A percentile compares a stretch with the other conserved stretches of the same genome.
Evolutionary conservation across 768 basidiomycete genomes (phyloP).

Genomic region (Termitomyces sp.): DNA sequence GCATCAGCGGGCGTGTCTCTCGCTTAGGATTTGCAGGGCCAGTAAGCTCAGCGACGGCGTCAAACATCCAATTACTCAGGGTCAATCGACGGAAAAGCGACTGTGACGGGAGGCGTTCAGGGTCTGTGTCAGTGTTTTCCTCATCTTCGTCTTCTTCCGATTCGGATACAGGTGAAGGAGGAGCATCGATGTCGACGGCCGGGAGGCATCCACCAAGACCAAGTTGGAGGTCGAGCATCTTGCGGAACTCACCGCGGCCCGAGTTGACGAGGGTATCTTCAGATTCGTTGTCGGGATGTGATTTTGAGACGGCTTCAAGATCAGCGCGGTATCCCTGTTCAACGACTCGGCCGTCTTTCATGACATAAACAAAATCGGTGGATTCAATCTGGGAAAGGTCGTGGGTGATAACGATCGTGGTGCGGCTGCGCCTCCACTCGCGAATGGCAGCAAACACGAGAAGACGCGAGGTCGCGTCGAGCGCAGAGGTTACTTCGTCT

Average conservation of each 20-base stretch:
- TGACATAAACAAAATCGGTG: conserved; percentile 88
- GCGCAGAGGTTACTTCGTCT: conserved; percentile 80
- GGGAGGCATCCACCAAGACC: conserved; percentile 46
- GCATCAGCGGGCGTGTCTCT: conserved; percentile 25
- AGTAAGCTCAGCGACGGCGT: conserved; percentile 66
- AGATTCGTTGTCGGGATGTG: not conserved
- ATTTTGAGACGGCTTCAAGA: conserved; percentile 43
- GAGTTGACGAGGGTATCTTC: conserved; percentile 12
- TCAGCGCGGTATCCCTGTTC: conserved; percentile 87
- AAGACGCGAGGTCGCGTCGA: conserved; percentile 83
- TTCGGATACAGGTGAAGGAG: conserved; percentile 23
- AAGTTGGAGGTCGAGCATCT: conserved; percentile 57
- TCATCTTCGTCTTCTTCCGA: conserved; percentile 32
- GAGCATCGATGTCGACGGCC: conserved; percentile 39
- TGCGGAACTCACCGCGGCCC: conserved; percentile 59
- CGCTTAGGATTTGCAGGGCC: conserved; percentile 15
- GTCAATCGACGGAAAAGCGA: conserved; percentile 51
- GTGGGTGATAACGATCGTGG: conserved; percentile 93
- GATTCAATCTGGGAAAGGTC: conserved; percentile 78
- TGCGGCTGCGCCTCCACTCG: conserved; percentile 69
- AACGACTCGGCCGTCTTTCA: conserved; percentile 72
- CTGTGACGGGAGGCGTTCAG: conserved; percentile 24
- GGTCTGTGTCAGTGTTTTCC: conserved; percentile 19
- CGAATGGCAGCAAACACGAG: conserved; percentile 73
- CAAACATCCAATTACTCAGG: conserved; percentile 82